Conservation (phyloP, 208 protist genomes). For the Leishmania aethiopica region DNA sequence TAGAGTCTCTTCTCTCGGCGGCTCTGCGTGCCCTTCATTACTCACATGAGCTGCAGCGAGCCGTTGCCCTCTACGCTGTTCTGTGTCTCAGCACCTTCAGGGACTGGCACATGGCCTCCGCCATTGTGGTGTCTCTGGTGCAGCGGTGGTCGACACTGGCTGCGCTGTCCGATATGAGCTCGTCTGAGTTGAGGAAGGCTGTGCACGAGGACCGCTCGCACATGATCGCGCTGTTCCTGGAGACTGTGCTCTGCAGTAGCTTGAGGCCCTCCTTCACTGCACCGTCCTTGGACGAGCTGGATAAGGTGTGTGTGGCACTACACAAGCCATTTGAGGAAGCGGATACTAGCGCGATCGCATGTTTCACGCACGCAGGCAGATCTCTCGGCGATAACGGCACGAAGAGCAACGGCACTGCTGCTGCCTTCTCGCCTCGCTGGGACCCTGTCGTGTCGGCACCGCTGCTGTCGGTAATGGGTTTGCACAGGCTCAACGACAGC, state of each 20-base stretch:
- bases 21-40: constrained; percentile 11
- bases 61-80: constrained; percentile 16
- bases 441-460: constrained; percentile 33
- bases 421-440: constrained; percentile 1
- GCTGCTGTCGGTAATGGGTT: constrained; percentile 31
- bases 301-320: constrained; percentile 1
- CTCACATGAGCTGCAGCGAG: constrained; percentile 9
- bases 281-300: constrained; percentile 14
- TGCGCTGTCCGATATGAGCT: background rate
- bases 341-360: background rate
- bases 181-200: background rate
- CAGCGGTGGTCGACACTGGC: constrained; percentile 7
- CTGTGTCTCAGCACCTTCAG: constrained; percentile 8
- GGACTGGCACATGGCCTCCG: constrained; percentile 11
- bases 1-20: background rate
- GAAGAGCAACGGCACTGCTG: background rate
- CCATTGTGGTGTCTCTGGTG: constrained; percentile 16
- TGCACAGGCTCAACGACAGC: background rate
- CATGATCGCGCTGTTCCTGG: constrained; percentile 18
- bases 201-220: constrained; percentile 11
- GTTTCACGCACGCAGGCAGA: background rate
- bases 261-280: background rate
- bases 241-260: background rate
- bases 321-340: background rate
- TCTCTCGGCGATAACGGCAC: background rate